Evolutionary conservation across 805 yeast genomes (phyloP).

Genomic region (Lipomyces sp.): DNA sequence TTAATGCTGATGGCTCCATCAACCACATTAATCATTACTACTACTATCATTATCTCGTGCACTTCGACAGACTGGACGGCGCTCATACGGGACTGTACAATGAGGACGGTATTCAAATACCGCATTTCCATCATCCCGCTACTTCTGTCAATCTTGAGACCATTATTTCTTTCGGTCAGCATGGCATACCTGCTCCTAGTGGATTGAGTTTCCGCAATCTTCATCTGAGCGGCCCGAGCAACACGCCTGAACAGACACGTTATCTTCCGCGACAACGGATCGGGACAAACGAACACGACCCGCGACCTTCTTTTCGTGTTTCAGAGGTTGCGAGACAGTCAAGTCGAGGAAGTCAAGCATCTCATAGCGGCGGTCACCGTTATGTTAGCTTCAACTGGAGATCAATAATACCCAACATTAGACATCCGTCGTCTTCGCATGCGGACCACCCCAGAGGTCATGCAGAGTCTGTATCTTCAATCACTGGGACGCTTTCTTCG

Average conservation of each 20-base stretch:
- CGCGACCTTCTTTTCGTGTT: too few relatives aligned
- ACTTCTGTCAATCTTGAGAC: slow-evolving; percentile 23
- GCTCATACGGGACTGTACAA: slow-evolving; percentile 13
- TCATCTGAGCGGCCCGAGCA: too few relatives aligned
- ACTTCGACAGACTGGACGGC: slow-evolving; percentile 17
- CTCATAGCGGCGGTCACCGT: neutral
- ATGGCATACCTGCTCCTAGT: slow-evolving; percentile 9
- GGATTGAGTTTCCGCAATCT: neutral
- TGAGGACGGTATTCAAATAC: slow-evolving; percentile 12
- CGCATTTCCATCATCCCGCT: slow-evolving; percentile 23
- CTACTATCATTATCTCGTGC: slow-evolving; percentile 16
- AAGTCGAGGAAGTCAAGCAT: neutral
- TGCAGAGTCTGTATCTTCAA: too few relatives aligned
- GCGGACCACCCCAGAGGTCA: neutral
- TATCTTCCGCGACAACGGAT: too few relatives aligned
- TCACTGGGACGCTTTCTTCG: too few relatives aligned
- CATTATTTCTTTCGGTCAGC: slow-evolving; percentile 8
- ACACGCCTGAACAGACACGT: too few relatives aligned
- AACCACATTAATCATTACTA: slow-evolving; percentile 21
- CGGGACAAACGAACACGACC: too few relatives aligned
- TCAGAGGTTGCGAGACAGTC: too few relatives aligned
- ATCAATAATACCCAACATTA: slow-evolving; percentile 1
- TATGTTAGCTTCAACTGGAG: slow-evolving; percentile 21
- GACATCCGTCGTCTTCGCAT: neutral
- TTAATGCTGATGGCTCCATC: slow-evolving; percentile 17